Percentiles rank a stretch among this genome's conserved stretches.
These are phyloP conservation scores for Pestalotiopsis sp. DNA, from an alignment of 2,329 filamentous ascomycete species.

Conservation along the genomic window DNA sequence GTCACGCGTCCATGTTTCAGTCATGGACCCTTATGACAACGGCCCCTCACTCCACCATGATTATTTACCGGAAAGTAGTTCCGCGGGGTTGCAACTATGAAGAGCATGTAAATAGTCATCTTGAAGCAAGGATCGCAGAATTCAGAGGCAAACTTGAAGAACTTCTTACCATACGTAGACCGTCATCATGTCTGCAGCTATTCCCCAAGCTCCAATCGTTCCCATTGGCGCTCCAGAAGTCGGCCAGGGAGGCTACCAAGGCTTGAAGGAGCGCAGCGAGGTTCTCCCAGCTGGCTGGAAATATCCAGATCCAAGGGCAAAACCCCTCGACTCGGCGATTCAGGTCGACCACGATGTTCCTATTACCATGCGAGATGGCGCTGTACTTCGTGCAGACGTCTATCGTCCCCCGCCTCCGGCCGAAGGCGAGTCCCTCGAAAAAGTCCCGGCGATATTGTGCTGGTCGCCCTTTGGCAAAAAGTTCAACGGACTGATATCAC, in stretches of 20 bases:
- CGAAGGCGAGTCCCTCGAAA: neutral
- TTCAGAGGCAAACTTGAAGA: neutral
- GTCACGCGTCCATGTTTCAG: neutral
- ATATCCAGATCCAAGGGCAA: slow-evolving; percentile 8
- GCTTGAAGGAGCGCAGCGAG: slow-evolving; percentile 15
- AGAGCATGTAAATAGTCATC: neutral
- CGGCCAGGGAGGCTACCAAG: slow-evolving; percentile 14
- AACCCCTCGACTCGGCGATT: slow-evolving; percentile 10
- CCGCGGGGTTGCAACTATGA: neutral
- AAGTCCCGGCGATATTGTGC: slow-evolving; percentile 23
- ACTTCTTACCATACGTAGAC: neutral
- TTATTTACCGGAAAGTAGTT: neutral
- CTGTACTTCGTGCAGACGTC: slow-evolving; percentile 23
- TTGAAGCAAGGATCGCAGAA: neutral
- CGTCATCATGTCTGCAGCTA: slow-evolving; percentile 3
- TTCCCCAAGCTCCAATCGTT: slow-evolving; percentile 12
- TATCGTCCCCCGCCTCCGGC: slow-evolving; percentile 21
- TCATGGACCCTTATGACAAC: neutral
- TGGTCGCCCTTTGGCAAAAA: slow-evolving; percentile 28
- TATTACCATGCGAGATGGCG: slow-evolving; percentile 25
- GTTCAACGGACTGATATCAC: slow-evolving; percentile 20
- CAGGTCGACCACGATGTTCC: slow-evolving; percentile 20
- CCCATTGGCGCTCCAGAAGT: slow-evolving; percentile 12
- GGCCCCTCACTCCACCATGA: neutral
- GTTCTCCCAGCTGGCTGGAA: slow-evolving; percentile 15